phyloP scores from a whole-genome alignment of 2,329 filamentous ascomycete genomes.

The Immersiporthe knoxdaviesiana region DNA sequence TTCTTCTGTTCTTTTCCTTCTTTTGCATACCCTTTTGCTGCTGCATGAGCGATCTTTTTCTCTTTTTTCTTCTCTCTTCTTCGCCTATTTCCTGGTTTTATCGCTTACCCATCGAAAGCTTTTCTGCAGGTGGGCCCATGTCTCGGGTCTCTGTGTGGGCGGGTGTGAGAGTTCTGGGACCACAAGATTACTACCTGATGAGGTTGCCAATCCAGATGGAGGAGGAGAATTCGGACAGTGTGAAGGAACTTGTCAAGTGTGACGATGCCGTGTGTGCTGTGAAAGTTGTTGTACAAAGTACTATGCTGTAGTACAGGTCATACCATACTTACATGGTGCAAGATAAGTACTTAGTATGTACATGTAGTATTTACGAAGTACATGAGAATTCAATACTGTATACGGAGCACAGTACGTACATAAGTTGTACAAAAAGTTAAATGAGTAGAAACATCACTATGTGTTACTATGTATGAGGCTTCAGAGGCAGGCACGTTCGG shows the following conservation, averaged over 20 bases:
- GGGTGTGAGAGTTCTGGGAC: not conserved
- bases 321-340: no score
- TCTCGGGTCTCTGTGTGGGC: not conserved
- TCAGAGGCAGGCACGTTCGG: not conserved
- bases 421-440: not conserved
- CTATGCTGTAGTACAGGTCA: not conserved
- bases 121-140: constrained; percentile 3
- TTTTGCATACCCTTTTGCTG: not conserved
- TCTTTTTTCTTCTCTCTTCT: not conserved
- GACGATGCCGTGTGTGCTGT: not conserved
- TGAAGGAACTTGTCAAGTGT: not conserved
- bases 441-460: no score
- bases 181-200: not conserved
- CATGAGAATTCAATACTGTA: no score
- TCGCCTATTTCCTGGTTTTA: not conserved
- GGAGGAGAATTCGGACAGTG: not conserved
- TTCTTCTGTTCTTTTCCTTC: not conserved
- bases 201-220: not conserved
- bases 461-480: no score
- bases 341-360: no score
- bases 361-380: not conserved
- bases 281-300: not conserved
- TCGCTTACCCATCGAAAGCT: not conserved
- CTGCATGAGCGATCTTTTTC: constrained; percentile 17
- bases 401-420: no score